A percentile compares a stretch with the other conserved stretches of the same genome.
Conservation (phyloP, 208 protist genomes). For the Trichomonas gallinae region DNA sequence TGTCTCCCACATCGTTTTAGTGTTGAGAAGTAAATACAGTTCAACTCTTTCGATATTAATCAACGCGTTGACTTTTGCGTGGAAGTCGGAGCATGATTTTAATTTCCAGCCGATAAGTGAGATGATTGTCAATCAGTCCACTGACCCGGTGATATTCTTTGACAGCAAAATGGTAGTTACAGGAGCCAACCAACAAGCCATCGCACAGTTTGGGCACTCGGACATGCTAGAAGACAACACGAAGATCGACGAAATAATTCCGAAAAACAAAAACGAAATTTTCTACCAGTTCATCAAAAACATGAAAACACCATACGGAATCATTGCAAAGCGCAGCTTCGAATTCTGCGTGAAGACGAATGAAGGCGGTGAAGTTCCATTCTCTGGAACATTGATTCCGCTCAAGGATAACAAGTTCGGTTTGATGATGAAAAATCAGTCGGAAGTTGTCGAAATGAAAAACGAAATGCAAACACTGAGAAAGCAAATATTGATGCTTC, state of each 20-base stretch:
- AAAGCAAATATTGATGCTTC: not conserved
- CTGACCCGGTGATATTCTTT: not conserved
- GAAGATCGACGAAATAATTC: not conserved
- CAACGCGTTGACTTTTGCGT: not conserved
- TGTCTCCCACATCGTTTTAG: not conserved
- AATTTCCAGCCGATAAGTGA: not conserved
- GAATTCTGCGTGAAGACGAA: not conserved
- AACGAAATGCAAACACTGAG: not conserved
- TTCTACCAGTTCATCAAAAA: not conserved
- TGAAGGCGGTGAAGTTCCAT: not conserved
- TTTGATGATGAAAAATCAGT: not conserved
- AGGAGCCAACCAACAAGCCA: not conserved
- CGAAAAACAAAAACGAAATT: not conserved
- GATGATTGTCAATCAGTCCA: not conserved
- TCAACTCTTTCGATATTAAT: not conserved
- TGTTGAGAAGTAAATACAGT: not conserved
- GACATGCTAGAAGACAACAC: not conserved
- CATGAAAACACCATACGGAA: not conserved
- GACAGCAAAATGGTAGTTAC: not conserved
- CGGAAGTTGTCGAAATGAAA: not conserved
- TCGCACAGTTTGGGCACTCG: not conserved
- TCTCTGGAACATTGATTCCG: not conserved
- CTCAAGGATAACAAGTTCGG: not conserved
- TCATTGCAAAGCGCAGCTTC: not conserved
- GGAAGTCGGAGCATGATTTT: not conserved